A percentile compares a stretch with the other conserved stretches of the same genome.
These are phyloP conservation scores for Ajuga chamaepitys DNA, from an alignment of 257 asterid genomes.

Conservation along the genomic window DNA sequence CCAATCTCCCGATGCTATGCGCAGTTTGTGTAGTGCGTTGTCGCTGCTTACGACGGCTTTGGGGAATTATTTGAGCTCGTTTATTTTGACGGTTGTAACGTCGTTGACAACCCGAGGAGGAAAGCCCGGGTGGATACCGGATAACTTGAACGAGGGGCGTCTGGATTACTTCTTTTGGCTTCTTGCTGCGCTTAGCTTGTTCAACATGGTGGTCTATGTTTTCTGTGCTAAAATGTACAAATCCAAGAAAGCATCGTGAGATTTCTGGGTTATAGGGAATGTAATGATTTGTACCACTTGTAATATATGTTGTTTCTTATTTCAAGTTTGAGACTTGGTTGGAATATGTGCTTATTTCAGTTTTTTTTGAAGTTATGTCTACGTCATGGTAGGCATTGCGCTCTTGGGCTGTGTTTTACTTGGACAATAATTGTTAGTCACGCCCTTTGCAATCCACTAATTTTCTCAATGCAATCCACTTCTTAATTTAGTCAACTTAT, in stretches of 20 bases:
- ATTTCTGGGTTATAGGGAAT: background rate
- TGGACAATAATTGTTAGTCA: too few relatives aligned
- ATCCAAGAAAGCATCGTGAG: constrained; percentile 60
- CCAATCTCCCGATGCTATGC: constrained; percentile 96
- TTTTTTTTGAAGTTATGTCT: too few relatives aligned
- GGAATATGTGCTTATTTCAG: too few relatives aligned
- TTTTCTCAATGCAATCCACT: too few relatives aligned
- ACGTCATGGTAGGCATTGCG: too few relatives aligned
- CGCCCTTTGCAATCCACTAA: too few relatives aligned
- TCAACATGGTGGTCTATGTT: constrained; percentile 53
- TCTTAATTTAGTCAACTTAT: too few relatives aligned
- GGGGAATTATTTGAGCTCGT: constrained; percentile 76
- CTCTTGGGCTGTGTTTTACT: too few relatives aligned
- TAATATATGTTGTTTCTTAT: too few relatives aligned
- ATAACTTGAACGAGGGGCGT: constrained; percentile 76
- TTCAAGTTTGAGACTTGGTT: too few relatives aligned
- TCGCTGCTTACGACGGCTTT: constrained; percentile 56
- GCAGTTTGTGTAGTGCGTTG: constrained; percentile 80
- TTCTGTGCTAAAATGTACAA: constrained; percentile 64
- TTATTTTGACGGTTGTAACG: constrained; percentile 67
- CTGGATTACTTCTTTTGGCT: constrained; percentile 88
- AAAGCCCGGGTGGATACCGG: constrained; percentile 76
- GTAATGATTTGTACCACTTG: too few relatives aligned
- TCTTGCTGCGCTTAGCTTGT: constrained; percentile 65
- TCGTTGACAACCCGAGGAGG: constrained; percentile 63